Evolutionary conservation across 768 basidiomycete genomes (phyloP).

Genomic region (Rhodotorula paludigena): DNA sequence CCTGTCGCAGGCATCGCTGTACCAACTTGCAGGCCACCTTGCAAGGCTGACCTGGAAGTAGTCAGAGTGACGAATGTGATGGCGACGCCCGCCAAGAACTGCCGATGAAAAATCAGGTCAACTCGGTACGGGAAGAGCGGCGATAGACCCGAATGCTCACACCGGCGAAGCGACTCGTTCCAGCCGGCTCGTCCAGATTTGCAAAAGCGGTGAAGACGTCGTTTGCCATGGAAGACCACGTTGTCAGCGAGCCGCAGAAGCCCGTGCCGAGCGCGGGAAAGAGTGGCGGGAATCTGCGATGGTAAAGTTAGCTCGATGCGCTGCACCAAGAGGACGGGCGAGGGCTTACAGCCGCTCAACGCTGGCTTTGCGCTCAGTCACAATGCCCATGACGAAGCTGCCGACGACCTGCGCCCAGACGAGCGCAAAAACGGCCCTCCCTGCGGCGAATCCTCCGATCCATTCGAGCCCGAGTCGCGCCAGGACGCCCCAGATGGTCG

Average conservation of each 20-base stretch:
- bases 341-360: slow-evolving; percentile 67
- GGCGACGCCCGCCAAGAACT: slow-evolving; percentile 84
- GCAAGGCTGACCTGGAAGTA: slow-evolving; percentile 68
- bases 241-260: slow-evolving; percentile 93
- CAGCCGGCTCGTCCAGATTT: slow-evolving; percentile 56
- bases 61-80: slow-evolving; percentile 73
- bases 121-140: slow-evolving; percentile 4
- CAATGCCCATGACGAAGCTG: slow-evolving; percentile 82
- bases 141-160: slow-evolving; percentile 51
- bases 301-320: neutral
- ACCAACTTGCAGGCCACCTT: slow-evolving; percentile 66
- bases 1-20: slow-evolving; percentile 45
- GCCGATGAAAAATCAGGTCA: neutral
- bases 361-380: slow-evolving; percentile 65
- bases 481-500: slow-evolving; percentile 78
- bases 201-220: slow-evolving; percentile 82
- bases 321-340: neutral
- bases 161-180: slow-evolving; percentile 63
- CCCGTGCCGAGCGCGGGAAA: slow-evolving; percentile 89
- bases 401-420: slow-evolving; percentile 81
- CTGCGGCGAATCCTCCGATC: slow-evolving; percentile 66
- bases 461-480: slow-evolving; percentile 73
- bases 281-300: slow-evolving; percentile 72
- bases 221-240: slow-evolving; percentile 92
- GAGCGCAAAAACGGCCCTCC: slow-evolving; percentile 66